phyloP scores from a whole-genome alignment of 768 basidiomycete species.

The Podaxis rugospora region DNA sequence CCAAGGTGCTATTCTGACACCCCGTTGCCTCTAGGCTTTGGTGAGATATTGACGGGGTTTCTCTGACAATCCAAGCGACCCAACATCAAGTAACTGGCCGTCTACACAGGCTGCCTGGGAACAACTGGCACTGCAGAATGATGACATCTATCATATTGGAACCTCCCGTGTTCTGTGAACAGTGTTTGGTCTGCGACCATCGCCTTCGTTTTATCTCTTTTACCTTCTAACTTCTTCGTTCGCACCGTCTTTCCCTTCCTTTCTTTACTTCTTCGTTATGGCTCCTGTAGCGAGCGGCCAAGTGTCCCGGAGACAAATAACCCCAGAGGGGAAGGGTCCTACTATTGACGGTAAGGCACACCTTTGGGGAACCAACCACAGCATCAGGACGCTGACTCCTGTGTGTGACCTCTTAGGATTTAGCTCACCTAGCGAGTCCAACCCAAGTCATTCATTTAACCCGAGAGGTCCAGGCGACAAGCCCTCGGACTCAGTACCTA shows the following conservation, averaged over 20 bases:
- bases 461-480: neutral
- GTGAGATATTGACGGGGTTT: neutral
- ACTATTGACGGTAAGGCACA: neutral
- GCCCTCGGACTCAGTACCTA: neutral
- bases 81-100: neutral
- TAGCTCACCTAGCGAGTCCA: neutral
- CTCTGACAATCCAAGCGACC: neutral
- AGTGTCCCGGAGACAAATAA: constrained; percentile 10
- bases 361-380: neutral
- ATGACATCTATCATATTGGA: constrained; percentile 5
- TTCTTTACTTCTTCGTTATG: constrained; percentile 1
- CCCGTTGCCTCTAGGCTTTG: neutral
- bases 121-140: constrained; percentile 1
- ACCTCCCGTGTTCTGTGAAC: neutral
- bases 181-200: constrained; percentile 1
- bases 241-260: neutral
- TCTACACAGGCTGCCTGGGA: neutral
- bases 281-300: neutral
- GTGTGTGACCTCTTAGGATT: neutral
- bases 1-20: neutral
- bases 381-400: neutral
- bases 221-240: neutral
- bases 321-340: neutral
- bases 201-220: neutral
- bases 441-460: constrained; percentile 9